A percentile compares a stretch with the other conserved stretches of the same genome.
Conservation (phyloP, 1,284 basidiomycete genomes). For the Trametes polyzona region DNA sequence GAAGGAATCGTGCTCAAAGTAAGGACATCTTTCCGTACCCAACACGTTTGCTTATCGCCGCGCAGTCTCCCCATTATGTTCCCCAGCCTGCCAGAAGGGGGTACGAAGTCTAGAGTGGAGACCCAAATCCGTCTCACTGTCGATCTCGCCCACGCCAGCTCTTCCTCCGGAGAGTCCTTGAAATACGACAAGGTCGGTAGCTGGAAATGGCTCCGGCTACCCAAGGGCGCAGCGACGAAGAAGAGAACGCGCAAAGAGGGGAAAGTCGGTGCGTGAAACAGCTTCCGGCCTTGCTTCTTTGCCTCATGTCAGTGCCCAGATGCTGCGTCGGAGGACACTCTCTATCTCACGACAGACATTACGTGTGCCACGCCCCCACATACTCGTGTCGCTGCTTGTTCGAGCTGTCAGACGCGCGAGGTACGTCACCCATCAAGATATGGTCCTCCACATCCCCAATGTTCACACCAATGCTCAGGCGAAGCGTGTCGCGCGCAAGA, state of each 20-base stretch:
- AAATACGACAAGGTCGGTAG: conserved; percentile 78
- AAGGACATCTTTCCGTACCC: conserved; percentile 30
- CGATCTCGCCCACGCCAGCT: conserved; percentile 70
- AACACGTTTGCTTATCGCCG: conserved; percentile 10
- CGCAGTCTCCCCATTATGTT: conserved; percentile 76
- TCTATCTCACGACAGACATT: conserved; percentile 70
- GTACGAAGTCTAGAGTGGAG: conserved; percentile 94
- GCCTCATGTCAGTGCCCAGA: conserved; percentile 49
- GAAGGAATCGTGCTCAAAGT: conserved; percentile 78
- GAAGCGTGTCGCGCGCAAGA: conserved; percentile 86
- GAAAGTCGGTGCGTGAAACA: conserved; percentile 67
- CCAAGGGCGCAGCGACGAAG: conserved; percentile 82
- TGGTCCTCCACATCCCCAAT: conserved; percentile 14
- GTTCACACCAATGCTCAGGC: conserved; percentile 50
- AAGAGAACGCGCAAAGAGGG: conserved; percentile 82
- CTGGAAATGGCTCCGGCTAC: conserved; percentile 84
- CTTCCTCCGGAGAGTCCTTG: conserved; percentile 57
- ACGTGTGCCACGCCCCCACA: conserved; percentile 81
- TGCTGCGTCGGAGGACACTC: conserved; percentile 69
- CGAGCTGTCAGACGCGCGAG: conserved; percentile 84
- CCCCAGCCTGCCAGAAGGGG: conserved; percentile 81
- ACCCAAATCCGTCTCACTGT: conserved; percentile 87
- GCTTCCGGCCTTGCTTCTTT: background rate
- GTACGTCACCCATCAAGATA: conserved; percentile 48
- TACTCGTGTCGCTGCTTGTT: conserved; percentile 79